phyloP scores from a whole-genome alignment of 2,329 filamentous ascomycete species.

The Aspergillus novofumigatus region DNA sequence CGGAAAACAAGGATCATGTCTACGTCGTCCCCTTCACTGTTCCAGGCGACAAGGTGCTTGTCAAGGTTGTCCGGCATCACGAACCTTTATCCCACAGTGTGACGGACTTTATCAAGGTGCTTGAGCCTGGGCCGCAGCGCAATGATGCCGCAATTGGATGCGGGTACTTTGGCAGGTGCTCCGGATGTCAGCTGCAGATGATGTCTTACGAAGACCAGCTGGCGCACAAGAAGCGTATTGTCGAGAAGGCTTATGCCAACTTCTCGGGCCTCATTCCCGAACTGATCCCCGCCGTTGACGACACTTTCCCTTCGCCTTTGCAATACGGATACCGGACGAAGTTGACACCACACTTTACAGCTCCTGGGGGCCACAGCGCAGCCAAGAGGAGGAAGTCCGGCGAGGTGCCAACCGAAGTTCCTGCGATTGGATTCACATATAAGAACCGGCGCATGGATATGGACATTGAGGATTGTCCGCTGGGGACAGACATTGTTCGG shows the following conservation, averaged over 20 bases:
- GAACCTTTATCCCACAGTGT: conserved; percentile 63
- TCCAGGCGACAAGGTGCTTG: conserved; percentile 75
- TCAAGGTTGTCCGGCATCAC: conserved; percentile 74
- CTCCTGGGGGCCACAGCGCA: conserved; percentile 54
- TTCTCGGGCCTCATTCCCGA: conserved; percentile 79
- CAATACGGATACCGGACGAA: conserved; percentile 96
- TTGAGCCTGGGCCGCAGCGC: conserved; percentile 67
- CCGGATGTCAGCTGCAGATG: conserved; percentile 97
- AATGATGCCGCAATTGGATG: conserved; percentile 75
- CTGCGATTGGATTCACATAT: conserved; percentile 82
- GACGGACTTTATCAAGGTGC: conserved; percentile 77
- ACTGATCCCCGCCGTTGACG: conserved; percentile 68
- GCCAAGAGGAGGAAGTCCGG: conserved; percentile 49
- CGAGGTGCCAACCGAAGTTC: conserved; percentile 50
- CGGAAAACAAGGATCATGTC: conserved; percentile 62
- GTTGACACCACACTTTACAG: conserved; percentile 92
- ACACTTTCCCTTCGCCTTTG: conserved; percentile 85
- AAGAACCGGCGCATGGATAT: conserved; percentile 77
- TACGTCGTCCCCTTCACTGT: conserved; percentile 86
- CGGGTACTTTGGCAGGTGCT: conserved; percentile 81
- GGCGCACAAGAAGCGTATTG: conserved; percentile 73
- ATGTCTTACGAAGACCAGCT: conserved; percentile 84
- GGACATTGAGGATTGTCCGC: conserved; percentile 96
- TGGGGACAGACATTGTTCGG: conserved; percentile 81
- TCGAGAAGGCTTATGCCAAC: conserved; percentile 87